Evolutionary conservation across 1,284 basidiomycete genomes (phyloP), one percentile per base, ranked within the genome.

Genomic region (Ustilago curta): DNA sequence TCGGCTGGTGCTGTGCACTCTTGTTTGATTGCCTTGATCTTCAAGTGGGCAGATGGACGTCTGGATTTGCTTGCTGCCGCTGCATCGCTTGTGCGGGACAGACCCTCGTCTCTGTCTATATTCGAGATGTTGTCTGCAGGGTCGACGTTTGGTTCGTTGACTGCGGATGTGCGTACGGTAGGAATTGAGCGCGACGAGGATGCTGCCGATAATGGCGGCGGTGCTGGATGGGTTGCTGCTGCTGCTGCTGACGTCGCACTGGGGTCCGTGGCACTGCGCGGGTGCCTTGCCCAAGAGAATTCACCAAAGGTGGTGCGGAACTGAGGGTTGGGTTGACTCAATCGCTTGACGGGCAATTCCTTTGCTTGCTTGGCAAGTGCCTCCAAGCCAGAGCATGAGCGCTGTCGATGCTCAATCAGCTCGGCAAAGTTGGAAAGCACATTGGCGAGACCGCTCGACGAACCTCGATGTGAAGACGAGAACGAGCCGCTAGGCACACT

Each of bases 381-480:
- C 44, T 75, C 71, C 21, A 75, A 48, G 0, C 67, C 66, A 5
- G 71, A 75, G 37, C 71, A 75, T 27, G 71, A 75, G 11, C 67
- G 65, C 42, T 75, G 71, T 35, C 71, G 71, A n/a, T 70, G 59
- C 48, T 75, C 67, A 43, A 75, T 70, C 39, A 75, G 49, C 43
- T 75, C 71, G n/a, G 71, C 71, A 50, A 70, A 70, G 48, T 70
- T 66, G 29, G 66, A 75, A 6, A 75, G 44, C 21, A 75, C 71
- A 32, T 45, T 66, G 42, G 59, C 71, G 2, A 75, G 57, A 23
- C 71, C 50, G 29, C 51, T 54, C 49, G 70, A 65, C 11, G 71
- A 65, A 19, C 50, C 59, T 14, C 66, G 54, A 40, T 70, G 64
- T n/a, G 70, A 52, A 7, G 63, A 62, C 6, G 67, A 64, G 42